These are phyloP conservation scores for Ogataea trehaloabstinens DNA, from an alignment of 805 yeast genomes.

Conservation along the genomic window DNA sequence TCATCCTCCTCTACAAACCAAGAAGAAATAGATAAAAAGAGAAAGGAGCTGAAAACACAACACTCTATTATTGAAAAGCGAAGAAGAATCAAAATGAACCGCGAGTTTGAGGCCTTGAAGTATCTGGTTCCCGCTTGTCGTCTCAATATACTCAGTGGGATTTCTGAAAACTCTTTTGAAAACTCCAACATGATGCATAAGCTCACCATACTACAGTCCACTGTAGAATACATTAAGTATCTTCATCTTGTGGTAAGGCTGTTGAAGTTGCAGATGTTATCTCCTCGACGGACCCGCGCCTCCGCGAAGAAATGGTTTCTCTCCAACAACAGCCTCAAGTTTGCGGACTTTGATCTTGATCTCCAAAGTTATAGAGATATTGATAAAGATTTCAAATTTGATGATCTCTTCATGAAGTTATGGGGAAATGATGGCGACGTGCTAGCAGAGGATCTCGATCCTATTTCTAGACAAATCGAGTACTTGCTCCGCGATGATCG, in stretches of 20 bases:
- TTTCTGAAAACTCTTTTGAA: conserved; percentile 29
- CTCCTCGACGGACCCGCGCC: conserved; percentile 22
- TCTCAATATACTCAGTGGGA: conserved; percentile 35
- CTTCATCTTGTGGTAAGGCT: conserved; percentile 57
- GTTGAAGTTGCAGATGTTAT: conserved; percentile 44
- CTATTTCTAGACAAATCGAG: conserved; percentile 24
- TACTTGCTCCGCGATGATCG: conserved; percentile 3
- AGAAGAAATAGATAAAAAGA: conserved; percentile 38
- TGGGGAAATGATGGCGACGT: conserved; percentile 29
- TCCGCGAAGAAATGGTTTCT: conserved; percentile 28
- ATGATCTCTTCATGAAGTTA: conserved; percentile 31
- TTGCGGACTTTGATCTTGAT: conserved; percentile 54
- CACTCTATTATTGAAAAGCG: conserved; percentile 81
- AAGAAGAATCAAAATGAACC: conserved; percentile 72
- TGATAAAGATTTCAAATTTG: conserved; percentile 54
- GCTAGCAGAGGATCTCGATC: conserved; percentile 23
- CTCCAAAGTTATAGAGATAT: conserved; percentile 59
- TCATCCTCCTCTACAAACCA: conserved; percentile 19
- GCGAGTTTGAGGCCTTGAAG: conserved; percentile 80
- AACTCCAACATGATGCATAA: conserved; percentile 57
- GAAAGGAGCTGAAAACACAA: conserved; percentile 50
- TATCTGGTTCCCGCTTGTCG: conserved; percentile 78
- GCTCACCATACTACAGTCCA: conserved; percentile 74
- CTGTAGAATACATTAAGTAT: conserved; percentile 76
- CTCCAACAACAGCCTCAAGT: conserved; percentile 41